Conservation (phyloP, 129 eudicot species). For the Chrysanthemum makinoi region DNA sequence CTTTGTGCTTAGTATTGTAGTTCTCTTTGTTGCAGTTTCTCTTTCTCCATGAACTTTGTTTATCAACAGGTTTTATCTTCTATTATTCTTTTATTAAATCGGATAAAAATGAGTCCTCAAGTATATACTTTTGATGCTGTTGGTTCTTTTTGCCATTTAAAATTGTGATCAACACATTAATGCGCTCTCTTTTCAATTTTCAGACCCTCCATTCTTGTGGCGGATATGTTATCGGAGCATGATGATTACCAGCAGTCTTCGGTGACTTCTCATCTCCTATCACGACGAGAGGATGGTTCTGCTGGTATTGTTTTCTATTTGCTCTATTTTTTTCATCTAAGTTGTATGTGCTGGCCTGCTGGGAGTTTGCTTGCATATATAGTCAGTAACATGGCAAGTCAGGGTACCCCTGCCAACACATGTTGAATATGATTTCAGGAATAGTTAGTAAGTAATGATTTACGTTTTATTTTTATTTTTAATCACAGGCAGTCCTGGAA, state of each 20-base stretch:
- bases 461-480: neutral
- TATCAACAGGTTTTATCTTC: neutral
- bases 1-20: neutral
- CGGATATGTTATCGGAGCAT: constrained; percentile 73
- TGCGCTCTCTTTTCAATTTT: constrained; percentile 14
- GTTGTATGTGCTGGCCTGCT: neutral
- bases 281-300: constrained; percentile 45
- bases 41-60: neutral
- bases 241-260: constrained; percentile 57
- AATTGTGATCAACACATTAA: constrained; percentile 2
- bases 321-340: no score
- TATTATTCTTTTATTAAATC: neutral
- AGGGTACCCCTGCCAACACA: neutral
- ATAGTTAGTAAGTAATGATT: neutral
- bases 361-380: constrained; percentile 6
- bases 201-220: constrained; percentile 90
- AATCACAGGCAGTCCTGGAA: neutral
- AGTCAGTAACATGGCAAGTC: no score
- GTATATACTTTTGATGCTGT: neutral
- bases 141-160: neutral
- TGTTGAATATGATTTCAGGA: neutral
- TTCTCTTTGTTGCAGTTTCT: neutral
- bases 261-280: constrained; percentile 38
- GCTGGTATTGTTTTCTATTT: constrained; percentile 42
- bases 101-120: neutral